phyloP scores from a whole-genome alignment of 78 protist species.

The Dictyostelium brefeldianum region DNA sequence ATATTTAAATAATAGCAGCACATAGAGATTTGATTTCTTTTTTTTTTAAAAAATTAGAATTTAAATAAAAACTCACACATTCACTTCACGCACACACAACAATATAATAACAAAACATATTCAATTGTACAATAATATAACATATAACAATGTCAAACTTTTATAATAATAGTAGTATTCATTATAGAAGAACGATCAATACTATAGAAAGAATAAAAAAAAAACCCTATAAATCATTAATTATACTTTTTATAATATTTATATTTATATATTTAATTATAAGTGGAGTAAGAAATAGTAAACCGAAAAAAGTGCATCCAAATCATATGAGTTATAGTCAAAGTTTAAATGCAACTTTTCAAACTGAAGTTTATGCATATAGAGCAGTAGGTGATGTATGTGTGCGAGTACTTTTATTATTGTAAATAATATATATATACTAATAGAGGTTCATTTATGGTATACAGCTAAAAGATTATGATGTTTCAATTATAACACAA shows the following conservation, averaged over 20 bases:
- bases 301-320: no score
- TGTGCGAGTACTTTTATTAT: neutral
- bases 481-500: conserved; percentile 61
- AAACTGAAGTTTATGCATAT: neutral
- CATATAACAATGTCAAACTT: neutral
- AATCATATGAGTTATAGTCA: no score
- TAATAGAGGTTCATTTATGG: no score
- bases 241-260: neutral
- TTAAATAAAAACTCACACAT: no score
- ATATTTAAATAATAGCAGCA: no score
- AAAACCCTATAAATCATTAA: neutral
- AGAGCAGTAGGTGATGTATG: conserved; percentile 45
- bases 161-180: neutral
- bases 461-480: no score
- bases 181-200: neutral
- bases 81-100: neutral
- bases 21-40: no score
- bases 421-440: neutral
- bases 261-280: neutral
- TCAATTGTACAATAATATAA: no score
- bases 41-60: neutral
- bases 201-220: neutral
- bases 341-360: conserved; percentile 21
- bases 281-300: neutral
- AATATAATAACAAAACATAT: neutral